A percentile compares a stretch with the other conserved stretches of the same genome.
These are phyloP conservation scores for Kluyveromyces nonfermentans DNA, from an alignment of 805 yeast genomes.

Conservation along the genomic window DNA sequence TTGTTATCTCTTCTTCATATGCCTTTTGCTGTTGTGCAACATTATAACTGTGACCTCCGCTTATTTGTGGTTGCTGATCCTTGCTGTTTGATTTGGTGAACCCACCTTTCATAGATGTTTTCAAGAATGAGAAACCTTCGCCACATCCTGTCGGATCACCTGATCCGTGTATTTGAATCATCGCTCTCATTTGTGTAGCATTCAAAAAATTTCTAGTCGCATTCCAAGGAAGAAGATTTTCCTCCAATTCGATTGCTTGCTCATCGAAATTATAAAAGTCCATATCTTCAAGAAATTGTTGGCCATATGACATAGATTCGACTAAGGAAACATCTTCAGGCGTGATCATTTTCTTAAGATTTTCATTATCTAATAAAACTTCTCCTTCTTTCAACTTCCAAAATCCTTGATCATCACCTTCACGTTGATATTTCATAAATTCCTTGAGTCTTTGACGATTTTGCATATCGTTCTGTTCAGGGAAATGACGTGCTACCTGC, in stretches of 20 bases:
- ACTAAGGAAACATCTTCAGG: slow-evolving; percentile 86
- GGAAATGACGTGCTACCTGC: slow-evolving; percentile 86
- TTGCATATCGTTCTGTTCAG: slow-evolving; percentile 96
- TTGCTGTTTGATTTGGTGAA: slow-evolving; percentile 37
- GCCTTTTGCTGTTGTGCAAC: slow-evolving; percentile 82
- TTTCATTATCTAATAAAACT: slow-evolving; percentile 64
- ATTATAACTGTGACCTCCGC: slow-evolving; percentile 62
- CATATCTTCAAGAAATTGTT: slow-evolving; percentile 74
- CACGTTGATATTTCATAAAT: slow-evolving; percentile 94
- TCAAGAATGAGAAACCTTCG: slow-evolving; percentile 76
- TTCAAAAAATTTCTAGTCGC: slow-evolving; percentile 81
- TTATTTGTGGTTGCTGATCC: slow-evolving; percentile 30
- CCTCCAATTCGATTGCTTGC: slow-evolving; percentile 57
- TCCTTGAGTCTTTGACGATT: slow-evolving; percentile 91
- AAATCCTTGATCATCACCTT: slow-evolving; percentile 87
- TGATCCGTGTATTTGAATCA: slow-evolving; percentile 88
- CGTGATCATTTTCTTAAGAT: slow-evolving; percentile 68
- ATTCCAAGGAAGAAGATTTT: slow-evolving; percentile 91
- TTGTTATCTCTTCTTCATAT: slow-evolving; percentile 79
- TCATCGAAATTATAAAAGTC: slow-evolving; percentile 43
- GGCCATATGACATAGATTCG: slow-evolving; percentile 93
- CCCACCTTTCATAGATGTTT: slow-evolving; percentile 94
- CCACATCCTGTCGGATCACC: slow-evolving; percentile 94
- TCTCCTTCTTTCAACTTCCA: slow-evolving; percentile 79
- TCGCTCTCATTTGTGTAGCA: slow-evolving; percentile 94